Evolutionary conservation across 129 eudicot genomes (phyloP).

Genomic region (Erigeron canadensis): DNA sequence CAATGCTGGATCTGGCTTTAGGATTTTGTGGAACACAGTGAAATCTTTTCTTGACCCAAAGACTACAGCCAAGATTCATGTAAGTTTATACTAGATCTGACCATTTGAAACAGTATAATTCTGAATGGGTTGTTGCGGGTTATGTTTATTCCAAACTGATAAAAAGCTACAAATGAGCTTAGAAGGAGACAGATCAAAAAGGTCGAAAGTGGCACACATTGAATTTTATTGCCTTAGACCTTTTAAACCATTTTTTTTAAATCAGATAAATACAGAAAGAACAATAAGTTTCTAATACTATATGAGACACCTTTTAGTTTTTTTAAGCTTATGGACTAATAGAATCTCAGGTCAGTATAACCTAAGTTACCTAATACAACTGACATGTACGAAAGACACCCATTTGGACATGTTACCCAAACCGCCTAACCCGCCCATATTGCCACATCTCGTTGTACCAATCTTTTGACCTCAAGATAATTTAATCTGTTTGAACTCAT

Average conservation of each 20-base stretch:
- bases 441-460: not conserved
- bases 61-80: conserved; percentile 90
- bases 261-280: too few relatives aligned
- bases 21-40: conserved; percentile 93
- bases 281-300: too few relatives aligned
- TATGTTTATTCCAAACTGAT: not conserved
- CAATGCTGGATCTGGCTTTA: conserved; percentile 95
- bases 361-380: too few relatives aligned
- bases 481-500: not conserved
- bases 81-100: conserved; percentile 31
- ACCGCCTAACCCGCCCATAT: not conserved
- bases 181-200: too few relatives aligned
- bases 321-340: too few relatives aligned
- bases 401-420: not conserved
- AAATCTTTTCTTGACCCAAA: conserved; percentile 96
- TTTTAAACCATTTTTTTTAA: too few relatives aligned
- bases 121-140: not conserved
- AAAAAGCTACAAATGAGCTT: too few relatives aligned
- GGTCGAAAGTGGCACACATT: too few relatives aligned
- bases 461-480: conserved; percentile 1
- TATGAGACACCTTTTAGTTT: too few relatives aligned
- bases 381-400: not conserved
- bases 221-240: too few relatives aligned
- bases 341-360: too few relatives aligned
- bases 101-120: not conserved